Conservation (phyloP, 805 yeast genomes). For the Yarrowia sp. region DNA sequence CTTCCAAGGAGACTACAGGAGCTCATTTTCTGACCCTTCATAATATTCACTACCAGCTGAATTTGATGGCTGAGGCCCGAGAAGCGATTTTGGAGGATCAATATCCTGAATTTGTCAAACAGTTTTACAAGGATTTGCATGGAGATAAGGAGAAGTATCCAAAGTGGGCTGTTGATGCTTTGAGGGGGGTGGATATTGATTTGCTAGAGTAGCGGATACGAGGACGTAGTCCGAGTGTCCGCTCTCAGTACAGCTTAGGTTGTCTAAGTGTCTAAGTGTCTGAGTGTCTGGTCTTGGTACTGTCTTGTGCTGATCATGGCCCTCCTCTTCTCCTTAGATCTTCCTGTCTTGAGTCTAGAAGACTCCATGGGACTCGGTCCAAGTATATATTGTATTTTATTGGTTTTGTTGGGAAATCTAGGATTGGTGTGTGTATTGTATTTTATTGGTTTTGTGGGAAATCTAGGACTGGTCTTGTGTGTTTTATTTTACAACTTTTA, state of each 20-base stretch:
- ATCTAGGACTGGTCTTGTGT: too few species aligned
- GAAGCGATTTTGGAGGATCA: constrained; percentile 41
- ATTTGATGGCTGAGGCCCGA: constrained; percentile 43
- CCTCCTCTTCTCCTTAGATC: too few species aligned
- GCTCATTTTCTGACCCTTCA: constrained; percentile 46
- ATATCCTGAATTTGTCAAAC: constrained; percentile 40
- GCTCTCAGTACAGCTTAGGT: too few species aligned
- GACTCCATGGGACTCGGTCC: not conserved
- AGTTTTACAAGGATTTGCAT: constrained; percentile 39
- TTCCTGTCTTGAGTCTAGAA: too few species aligned
- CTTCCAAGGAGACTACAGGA: constrained; percentile 44
- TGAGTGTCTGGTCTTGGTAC: too few species aligned
- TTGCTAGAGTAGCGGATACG: constrained; percentile 28
- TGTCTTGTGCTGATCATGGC: too few species aligned
- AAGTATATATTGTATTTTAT: not conserved
- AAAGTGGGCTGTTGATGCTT: constrained; percentile 45
- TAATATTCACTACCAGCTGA: constrained; percentile 44
- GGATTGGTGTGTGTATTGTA: too few species aligned
- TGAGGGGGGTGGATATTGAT: constrained; percentile 39
- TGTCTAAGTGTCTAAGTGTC: too few species aligned
- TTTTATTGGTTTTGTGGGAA: too few species aligned
- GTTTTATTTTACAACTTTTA: too few species aligned
- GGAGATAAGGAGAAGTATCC: constrained; percentile 40
- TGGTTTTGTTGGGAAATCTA: not conserved
- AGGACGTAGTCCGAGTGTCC: not conserved